Base-by-base conservation (phyloP, 148 eudicot genomes). In the Chenopodium suecicum region DNA sequence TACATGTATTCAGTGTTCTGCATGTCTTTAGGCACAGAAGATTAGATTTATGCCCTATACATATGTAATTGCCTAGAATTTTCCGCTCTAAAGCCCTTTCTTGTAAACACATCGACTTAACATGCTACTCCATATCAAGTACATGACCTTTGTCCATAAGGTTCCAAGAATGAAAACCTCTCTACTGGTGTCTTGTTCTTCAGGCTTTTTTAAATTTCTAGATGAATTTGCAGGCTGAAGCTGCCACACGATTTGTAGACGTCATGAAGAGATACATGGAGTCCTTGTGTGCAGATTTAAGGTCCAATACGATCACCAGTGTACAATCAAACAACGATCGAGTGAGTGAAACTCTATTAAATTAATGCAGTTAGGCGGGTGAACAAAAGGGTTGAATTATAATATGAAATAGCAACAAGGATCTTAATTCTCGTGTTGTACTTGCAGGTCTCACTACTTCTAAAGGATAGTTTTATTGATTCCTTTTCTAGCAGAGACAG, bases 381-480 rank as follows among this genome's bases (percentile, higher is more conserved):
- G 66, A 62, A 20, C 2, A 7, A 62, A 1, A 20, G 25, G 66
- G 25, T 62, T 62, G 66, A 20, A 62, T n/a, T 11, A 27, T 37
- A 17, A 29, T 48, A 73, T 44, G 63, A 20, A 16, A n/a, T 2
- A 1, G 41, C 31, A 4, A 25, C 20, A 52, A 46, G 75, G 9
- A 48, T 74, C n/a, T n/a, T 83, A 77, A 54, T 56, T 77, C 31
- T 41, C 37, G 31, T 71, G 76, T 48, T 74, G 48, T 82, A 64
- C 74, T 73, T 84, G 74, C 89, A 96, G 99, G 99, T 96, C 82
- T 92, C 98, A 22, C 82, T 96, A 84, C 98, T 96, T 63, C 87
- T 94, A 54, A 96, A 92, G 89, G 99, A 96, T 79, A 96, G 95
- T 85, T 96, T 89, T 84, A 83, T 96, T 79, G 98, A 92, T 88